Conservation (phyloP, 1,139 yeast genomes). For the Lodderomyces jiufengensis region DNA sequence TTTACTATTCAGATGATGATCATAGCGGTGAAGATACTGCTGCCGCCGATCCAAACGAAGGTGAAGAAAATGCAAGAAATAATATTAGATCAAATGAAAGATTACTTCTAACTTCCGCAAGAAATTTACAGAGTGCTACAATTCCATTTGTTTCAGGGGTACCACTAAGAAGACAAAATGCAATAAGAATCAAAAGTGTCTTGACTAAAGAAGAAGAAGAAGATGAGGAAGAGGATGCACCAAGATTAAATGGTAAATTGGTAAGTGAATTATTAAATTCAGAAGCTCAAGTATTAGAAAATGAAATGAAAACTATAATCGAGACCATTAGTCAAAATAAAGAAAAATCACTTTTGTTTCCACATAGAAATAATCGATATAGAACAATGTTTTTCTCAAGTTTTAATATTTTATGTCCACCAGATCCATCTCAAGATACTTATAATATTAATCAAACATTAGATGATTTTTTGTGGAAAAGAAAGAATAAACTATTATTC, state of each 20-base stretch:
- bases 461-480: slow-evolving; percentile 20
- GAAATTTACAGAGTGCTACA: slow-evolving; percentile 14
- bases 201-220: slow-evolving; percentile 3
- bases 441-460: slow-evolving; percentile 18
- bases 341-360: slow-evolving; percentile 11
- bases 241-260: slow-evolving; percentile 2
- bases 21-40: slow-evolving; percentile 4
- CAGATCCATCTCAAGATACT: too few species aligned
- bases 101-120: slow-evolving; percentile 26
- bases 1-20: slow-evolving; percentile 7
- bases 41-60: slow-evolving; percentile 7
- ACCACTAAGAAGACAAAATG: slow-evolving; percentile 21
- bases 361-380: slow-evolving; percentile 3
- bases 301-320: slow-evolving; percentile 11
- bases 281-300: slow-evolving; percentile 11
- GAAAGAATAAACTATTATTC: slow-evolving; percentile 17
- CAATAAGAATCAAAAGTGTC: slow-evolving; percentile 15
- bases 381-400: slow-evolving; percentile 6
- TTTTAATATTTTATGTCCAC: not conserved
- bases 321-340: slow-evolving; percentile 1
- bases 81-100: slow-evolving; percentile 21
- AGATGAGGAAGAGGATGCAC: slow-evolving; percentile 1
- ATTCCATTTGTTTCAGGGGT: slow-evolving; percentile 4
- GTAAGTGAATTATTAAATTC: slow-evolving; percentile 5
- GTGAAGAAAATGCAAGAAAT: slow-evolving; percentile 12